Conservation (phyloP, 192 early-diverging fungal genomes). For the Backusella luteola region DNA sequence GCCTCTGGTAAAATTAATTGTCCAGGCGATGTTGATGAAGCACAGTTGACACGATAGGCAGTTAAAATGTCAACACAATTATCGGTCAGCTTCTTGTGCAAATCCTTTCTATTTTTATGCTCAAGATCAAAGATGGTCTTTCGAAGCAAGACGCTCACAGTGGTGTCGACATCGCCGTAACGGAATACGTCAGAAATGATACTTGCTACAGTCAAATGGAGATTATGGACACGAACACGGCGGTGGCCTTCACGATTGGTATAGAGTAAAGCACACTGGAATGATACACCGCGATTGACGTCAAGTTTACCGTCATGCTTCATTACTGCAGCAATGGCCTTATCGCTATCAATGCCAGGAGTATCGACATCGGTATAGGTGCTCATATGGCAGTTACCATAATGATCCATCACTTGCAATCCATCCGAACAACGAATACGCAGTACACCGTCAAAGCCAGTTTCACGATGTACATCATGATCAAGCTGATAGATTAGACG, state of each 20-base stretch:
- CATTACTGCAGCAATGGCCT: constrained; percentile 82
- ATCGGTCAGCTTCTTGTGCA: constrained; percentile 85
- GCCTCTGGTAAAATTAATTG: constrained; percentile 97
- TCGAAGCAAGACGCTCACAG: constrained; percentile 83
- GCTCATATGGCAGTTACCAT: constrained; percentile 94
- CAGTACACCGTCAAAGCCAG: constrained; percentile 87
- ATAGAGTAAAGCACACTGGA: constrained; percentile 96
- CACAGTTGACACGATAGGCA: constrained; percentile 91
- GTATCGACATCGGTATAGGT: constrained; percentile 93
- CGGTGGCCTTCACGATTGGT: constrained; percentile 89
- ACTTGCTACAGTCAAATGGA: constrained; percentile 75
- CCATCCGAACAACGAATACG: constrained; percentile 90
- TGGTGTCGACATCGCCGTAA: constrained; percentile 89
- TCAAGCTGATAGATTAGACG: constrained; percentile 77
- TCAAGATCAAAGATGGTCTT: constrained; percentile 39
- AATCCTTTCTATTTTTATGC: constrained; percentile 43
- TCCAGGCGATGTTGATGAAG: constrained; percentile 86
- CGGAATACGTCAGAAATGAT: constrained; percentile 87
- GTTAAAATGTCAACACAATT: constrained; percentile 87
- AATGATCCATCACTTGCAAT: constrained; percentile 83
- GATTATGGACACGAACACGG: constrained; percentile 90
- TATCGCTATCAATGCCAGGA: constrained; percentile 86
- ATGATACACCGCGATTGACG: constrained; percentile 77
- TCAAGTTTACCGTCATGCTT: constrained; percentile 93
- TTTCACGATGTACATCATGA: constrained; percentile 67